Base-by-base conservation (phyloP, 2,329 filamentous ascomycete genomes). In the Gaeumannomyces sp. region DNA sequence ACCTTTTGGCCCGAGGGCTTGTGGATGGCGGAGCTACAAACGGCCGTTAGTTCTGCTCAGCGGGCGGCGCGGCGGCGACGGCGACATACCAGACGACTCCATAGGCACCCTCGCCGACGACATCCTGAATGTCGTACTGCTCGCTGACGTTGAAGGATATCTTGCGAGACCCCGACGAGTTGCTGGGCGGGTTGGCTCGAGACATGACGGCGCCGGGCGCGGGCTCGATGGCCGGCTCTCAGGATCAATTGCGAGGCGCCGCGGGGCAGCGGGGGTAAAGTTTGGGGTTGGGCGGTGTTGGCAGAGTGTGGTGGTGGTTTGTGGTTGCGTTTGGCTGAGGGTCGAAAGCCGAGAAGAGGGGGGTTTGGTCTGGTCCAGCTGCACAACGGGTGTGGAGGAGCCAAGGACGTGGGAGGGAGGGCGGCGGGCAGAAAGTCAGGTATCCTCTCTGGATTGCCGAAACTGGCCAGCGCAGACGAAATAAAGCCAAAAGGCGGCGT, bases 141-240 rank as follows among this genome's bases (percentile, higher is more conserved):
- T 99, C 95, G 74, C 93, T 97, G 68, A 99, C 95, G 75, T 99
- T 99, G 88, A 99, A 99, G 65, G 93, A 98, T 77, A 99, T 99
- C 86, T 98, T 99, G 76, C 95, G 86, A 72, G 88, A 89, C 72
- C 85, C 85, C 73, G 83, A 79, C 66, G 83, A 79, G 77, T 82
- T 86, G 72, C 81, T 84, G 69, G 83, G 76, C 16, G 61, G 53
- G 72, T 81, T 79, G 66, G 83, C 73, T 73, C 84, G 84, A 74
- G 84, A 86, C 84, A 87, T 86, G 72, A 66, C 74, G 68, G 53
- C 61, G 45, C 61, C 33, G 61, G 56, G 59, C 7, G 59, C 59
- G 31, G 59, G 59, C 59, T 31, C 59, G 22, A 60, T n/a, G 59
- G 59, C 59, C 59, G 59, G 29, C 59, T 60, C 29, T 59, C 25